Conservation (phyloP, 495 filamentous ascomycete species). For the Sporormia fimetaria region DNA sequence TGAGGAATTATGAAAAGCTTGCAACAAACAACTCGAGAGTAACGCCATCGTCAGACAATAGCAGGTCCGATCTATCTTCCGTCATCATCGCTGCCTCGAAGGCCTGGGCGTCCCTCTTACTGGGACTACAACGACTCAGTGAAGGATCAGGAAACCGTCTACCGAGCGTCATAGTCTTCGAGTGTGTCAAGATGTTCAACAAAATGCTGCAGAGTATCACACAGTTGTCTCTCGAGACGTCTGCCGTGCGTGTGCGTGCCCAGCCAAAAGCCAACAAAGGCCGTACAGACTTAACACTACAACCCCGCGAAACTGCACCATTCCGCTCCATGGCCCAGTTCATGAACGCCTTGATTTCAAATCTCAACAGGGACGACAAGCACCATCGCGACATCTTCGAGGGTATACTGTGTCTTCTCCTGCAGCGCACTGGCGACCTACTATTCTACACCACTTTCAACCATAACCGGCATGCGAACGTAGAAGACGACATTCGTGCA, state of each 20-base stretch:
- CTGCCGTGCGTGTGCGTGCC: not conserved
- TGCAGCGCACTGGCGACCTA: constrained; percentile 24
- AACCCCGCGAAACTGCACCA: not conserved
- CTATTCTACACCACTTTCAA: constrained; percentile 27
- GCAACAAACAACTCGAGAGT: not conserved
- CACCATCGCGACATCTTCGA: constrained; percentile 29
- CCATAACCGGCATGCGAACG: constrained; percentile 14
- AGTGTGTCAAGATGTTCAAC: constrained; percentile 20
- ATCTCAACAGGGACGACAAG: constrained; percentile 13
- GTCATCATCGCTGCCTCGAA: constrained; percentile 9
- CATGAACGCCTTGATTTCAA: constrained; percentile 8
- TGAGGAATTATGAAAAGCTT: constrained; percentile 4
- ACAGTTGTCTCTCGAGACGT: constrained; percentile 5
- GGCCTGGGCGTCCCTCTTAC: constrained; percentile 12
- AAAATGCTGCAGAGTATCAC: constrained; percentile 11
- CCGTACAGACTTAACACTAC: not conserved
- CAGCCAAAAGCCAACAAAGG: not conserved
- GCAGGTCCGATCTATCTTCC: constrained; percentile 5
- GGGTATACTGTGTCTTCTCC: constrained; percentile 28
- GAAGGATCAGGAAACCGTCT: not conserved
- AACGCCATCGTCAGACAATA: constrained; percentile 3
- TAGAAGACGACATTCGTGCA: constrained; percentile 23
- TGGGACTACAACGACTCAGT: constrained; percentile 10
- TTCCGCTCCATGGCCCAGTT: constrained; percentile 10
- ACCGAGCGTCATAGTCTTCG: constrained; percentile 12